Evolutionary conservation across 371 early-diverging fungal species (phyloP).

Genomic region (Rhizopus stolonifer): DNA sequence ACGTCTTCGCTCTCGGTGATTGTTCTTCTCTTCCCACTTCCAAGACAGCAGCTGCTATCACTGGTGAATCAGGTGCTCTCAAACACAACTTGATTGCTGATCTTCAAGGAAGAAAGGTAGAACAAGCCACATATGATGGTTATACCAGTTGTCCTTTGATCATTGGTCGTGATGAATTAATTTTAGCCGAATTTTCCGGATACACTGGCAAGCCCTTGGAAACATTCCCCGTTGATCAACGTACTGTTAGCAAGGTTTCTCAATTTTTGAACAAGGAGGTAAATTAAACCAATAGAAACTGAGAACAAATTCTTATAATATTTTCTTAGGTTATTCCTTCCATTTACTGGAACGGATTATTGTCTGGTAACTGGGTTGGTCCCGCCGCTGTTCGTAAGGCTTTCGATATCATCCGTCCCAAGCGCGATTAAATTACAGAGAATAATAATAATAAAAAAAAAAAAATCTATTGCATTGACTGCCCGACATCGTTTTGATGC

Average conservation of each 20-base stretch:
- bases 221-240: conserved; percentile 86
- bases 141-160: conserved; percentile 85
- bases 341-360: conserved; percentile 79
- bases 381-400: conserved; percentile 63
- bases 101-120: conserved; percentile 51
- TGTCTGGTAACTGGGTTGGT: conserved; percentile 81
- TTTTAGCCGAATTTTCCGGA: conserved; percentile 88
- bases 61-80: conserved; percentile 76
- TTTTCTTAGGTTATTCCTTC: conserved; percentile 57
- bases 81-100: conserved; percentile 75
- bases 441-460: background rate
- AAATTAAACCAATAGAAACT: background rate
- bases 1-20: conserved; percentile 84
- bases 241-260: conserved; percentile 59
- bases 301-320: background rate
- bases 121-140: conserved; percentile 70
- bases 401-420: conserved; percentile 43
- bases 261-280: conserved; percentile 77
- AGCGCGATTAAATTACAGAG: conserved; percentile 13
- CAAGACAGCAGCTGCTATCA: conserved; percentile 90
- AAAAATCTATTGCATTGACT: background rate
- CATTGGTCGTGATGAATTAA: conserved; percentile 74
- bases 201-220: conserved; percentile 78
- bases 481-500: background rate
- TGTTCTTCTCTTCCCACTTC: conserved; percentile 84